Evolutionary conservation across 2,329 filamentous ascomycete species (phyloP).

Genomic region (Aspergillus tanneri): DNA sequence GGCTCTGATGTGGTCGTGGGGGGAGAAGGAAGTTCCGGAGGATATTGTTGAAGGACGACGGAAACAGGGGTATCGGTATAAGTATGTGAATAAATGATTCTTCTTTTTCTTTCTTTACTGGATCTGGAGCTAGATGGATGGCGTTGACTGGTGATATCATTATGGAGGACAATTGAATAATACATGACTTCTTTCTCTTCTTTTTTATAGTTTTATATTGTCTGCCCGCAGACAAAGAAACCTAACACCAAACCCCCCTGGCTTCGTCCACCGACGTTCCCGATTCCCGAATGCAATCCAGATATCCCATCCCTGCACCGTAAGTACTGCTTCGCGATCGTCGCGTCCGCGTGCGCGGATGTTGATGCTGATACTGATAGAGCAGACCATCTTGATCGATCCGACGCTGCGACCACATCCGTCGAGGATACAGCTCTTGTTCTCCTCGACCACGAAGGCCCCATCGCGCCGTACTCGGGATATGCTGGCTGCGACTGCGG

Average conservation of each 20-base stretch:
- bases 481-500: conserved; percentile 32
- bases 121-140: too few species aligned
- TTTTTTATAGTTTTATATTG: too few species aligned
- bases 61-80: conserved; percentile 40
- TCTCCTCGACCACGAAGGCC: conserved; percentile 23
- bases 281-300: conserved; percentile 35
- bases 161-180: too few species aligned
- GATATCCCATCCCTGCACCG: conserved; percentile 21
- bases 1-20: conserved; percentile 42
- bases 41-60: conserved; percentile 24
- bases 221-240: conserved; percentile 32
- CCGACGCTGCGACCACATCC: conserved; percentile 26
- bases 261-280: conserved; percentile 29
- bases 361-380: too few species aligned
- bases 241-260: conserved; percentile 18
- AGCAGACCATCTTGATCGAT: conserved; percentile 38
- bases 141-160: too few species aligned
- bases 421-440: conserved; percentile 20
- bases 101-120: too few species aligned
- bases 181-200: too few species aligned
- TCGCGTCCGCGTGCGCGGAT: too few species aligned
- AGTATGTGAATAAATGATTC: conserved; percentile 32
- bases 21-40: conserved; percentile 41
- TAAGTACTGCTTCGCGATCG: conserved; percentile 36
- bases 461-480: conserved; percentile 24